phyloP scores from a whole-genome alignment of 768 basidiomycete genomes.

The Phlebiopsis flavidoalba region DNA sequence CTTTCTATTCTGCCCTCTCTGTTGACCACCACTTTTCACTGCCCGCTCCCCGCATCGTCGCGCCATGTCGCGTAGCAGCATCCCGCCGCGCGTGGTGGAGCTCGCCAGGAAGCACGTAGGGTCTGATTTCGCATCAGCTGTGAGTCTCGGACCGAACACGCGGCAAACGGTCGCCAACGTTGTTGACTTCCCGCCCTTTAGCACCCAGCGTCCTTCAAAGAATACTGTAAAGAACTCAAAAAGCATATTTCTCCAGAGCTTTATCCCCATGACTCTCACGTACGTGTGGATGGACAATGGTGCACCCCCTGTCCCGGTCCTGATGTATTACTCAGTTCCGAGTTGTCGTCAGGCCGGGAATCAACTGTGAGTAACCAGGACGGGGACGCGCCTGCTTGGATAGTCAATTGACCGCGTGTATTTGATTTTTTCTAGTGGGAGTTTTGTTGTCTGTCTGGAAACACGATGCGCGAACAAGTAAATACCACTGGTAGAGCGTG shows the following conservation, averaged over 20 bases:
- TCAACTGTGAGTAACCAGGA: conserved; percentile 32
- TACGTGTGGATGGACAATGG: conserved; percentile 1
- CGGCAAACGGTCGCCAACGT: conserved; percentile 5
- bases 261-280: conserved; percentile 19
- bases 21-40: background rate
- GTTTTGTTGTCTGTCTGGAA: conserved; percentile 41
- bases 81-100: background rate
- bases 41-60: background rate
- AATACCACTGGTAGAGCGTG: conserved; percentile 30
- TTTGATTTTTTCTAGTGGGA: conserved; percentile 31
- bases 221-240: conserved; percentile 20
- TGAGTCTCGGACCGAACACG: background rate
- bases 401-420: background rate
- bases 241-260: conserved; percentile 12
- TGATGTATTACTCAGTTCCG: conserved; percentile 29
- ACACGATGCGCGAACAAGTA: conserved; percentile 32
- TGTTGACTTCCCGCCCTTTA: conserved; percentile 6
- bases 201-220: conserved; percentile 12
- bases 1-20: no score
- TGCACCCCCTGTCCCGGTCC: background rate
- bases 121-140: background rate
- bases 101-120: conserved; percentile 16
- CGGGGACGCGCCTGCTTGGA: conserved; percentile 3
- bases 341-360: conserved; percentile 30
- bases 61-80: conserved; percentile 5